Conservation (phyloP, 2,329 filamentous ascomycete species). For the Eutypella sp. region DNA sequence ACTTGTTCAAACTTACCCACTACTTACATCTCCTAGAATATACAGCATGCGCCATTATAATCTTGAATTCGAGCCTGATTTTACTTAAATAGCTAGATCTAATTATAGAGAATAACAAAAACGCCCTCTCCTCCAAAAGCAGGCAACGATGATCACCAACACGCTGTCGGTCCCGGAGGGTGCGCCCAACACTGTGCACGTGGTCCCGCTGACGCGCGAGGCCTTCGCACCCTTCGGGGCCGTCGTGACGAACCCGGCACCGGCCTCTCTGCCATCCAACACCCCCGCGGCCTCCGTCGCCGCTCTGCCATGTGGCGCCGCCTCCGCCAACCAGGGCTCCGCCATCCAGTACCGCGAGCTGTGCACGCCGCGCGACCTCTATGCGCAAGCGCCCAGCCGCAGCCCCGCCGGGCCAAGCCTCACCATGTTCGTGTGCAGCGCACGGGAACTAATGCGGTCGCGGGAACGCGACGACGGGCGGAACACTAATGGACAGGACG, state of each 20-base stretch:
- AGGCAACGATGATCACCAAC: constrained; percentile 22
- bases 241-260: constrained; percentile 70
- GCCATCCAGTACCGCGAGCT: constrained; percentile 83
- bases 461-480: not conserved
- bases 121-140: too few species aligned
- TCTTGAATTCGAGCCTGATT: too few species aligned
- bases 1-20: too few species aligned
- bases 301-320: constrained; percentile 40
- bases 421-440: constrained; percentile 86
- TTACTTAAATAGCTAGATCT: too few species aligned
- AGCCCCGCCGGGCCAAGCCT: constrained; percentile 57
- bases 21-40: too few species aligned
- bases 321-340: constrained; percentile 76
- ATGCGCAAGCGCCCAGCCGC: constrained; percentile 59
- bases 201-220: constrained; percentile 61
- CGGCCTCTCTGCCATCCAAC: constrained; percentile 43
- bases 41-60: too few species aligned
- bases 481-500: constrained; percentile 8
- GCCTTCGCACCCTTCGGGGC: constrained; percentile 78
- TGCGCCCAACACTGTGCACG: constrained; percentile 42
- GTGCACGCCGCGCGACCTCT: constrained; percentile 67
- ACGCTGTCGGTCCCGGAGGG: constrained; percentile 16
- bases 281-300: constrained; percentile 22
- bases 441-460: constrained; percentile 39
- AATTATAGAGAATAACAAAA: too few species aligned